Evolutionary conservation across 2,329 filamentous ascomycete species (phyloP), one percentile per base, ranked within the genome.

Genomic region (Epichloe uncinata): DNA sequence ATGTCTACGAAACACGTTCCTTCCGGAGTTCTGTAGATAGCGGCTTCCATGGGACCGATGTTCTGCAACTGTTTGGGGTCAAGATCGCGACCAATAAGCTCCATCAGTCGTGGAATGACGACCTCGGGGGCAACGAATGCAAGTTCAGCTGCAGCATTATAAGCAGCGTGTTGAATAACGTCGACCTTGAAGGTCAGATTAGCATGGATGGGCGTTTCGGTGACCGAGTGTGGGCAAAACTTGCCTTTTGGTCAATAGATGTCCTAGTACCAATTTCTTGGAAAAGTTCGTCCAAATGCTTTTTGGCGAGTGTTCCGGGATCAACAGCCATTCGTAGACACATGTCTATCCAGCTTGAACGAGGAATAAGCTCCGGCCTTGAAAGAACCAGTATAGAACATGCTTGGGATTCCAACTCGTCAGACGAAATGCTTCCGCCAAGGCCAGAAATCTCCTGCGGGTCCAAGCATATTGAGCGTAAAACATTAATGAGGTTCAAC

Each of bases 1-100:
- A 97, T 87, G 66, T 98, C 93, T 18, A 98, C 76, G 58, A 95
- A 97, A 13, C 83, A 78, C 1, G 84, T 90, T 2, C 89, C 91
- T 63, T 94, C 88, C 1, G 89, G 85, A 0, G 91, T 95, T 42
- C 88, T 82, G 65, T 90, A 93, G 52, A 98, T 97, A 15, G 89
- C 90, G 30, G 89, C 88, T 65, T 98, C 93, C 2, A 88, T 84
- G 11, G 89, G 85, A 0, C 89, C 88, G 54, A 96, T 76, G 20
- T 79, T 75, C 12, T 79, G 73, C 3, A 96, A 73, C 52, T 87
- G 82, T 42, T 74, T 68, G 1, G 80, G 74, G 54, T 89, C 74
- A 18, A 98, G 73, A 64, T 97, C 89, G 30, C 76, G 66, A 49
- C 76, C 73, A 47, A 98, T 81, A 44, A 93, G 79, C 30, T 81